phyloP scores from a whole-genome alignment of 1,284 basidiomycete species.

The Fomitopsis betulina region DNA sequence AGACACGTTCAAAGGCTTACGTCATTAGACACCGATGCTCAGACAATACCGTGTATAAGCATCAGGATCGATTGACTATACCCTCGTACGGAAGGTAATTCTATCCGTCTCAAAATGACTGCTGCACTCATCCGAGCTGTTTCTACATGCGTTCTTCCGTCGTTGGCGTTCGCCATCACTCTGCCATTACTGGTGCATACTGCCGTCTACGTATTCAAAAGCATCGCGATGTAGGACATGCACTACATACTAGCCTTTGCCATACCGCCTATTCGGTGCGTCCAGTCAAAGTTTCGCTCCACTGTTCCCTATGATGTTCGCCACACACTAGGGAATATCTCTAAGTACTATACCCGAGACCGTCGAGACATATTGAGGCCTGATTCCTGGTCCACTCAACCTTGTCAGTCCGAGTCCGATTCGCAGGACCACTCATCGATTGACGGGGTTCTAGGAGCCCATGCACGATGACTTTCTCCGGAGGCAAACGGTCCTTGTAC shows the following conservation, averaged over 20 bases:
- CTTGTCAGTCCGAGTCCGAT: background rate
- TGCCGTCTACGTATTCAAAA: too few relatives aligned
- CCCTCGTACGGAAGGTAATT: too few relatives aligned
- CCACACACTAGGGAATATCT: background rate
- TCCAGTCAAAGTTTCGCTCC: background rate
- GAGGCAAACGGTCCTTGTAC: constrained; percentile 11
- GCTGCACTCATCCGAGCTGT: too few relatives aligned
- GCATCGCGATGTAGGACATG: background rate
- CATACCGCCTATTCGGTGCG: background rate
- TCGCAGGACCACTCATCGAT: background rate
- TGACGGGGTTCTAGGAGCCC: background rate
- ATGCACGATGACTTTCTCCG: constrained; percentile 10
- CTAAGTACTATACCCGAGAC: background rate
- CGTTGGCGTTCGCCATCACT: too few relatives aligned
- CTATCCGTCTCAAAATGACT: too few relatives aligned
- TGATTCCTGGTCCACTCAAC: constrained; percentile 9
- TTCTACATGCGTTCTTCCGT: too few relatives aligned
- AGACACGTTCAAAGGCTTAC: too few relatives aligned
- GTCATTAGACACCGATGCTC: too few relatives aligned
- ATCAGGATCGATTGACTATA: too few relatives aligned
- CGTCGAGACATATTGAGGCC: constrained; percentile 6
- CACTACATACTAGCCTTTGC: background rate
- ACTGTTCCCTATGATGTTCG: background rate
- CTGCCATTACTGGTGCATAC: too few relatives aligned
- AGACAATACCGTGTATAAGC: too few relatives aligned